phyloP scores from a whole-genome alignment of 2,329 filamentous ascomycete genomes.

The Aspergillus thermomutatus region DNA sequence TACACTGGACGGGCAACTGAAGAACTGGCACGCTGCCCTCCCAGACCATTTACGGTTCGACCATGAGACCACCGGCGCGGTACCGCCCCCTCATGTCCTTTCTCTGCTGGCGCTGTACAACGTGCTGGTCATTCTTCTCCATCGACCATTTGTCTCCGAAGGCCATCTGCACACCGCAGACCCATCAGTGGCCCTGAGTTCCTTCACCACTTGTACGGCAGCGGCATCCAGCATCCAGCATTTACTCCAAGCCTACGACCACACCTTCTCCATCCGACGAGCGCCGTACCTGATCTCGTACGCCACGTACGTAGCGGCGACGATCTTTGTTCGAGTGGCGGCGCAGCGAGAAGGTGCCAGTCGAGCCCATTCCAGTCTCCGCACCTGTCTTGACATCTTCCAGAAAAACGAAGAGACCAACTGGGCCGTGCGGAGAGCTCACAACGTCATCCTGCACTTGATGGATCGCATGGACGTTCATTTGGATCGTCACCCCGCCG shows the following conservation, averaged over 20 bases:
- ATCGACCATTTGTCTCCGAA: constrained; percentile 49
- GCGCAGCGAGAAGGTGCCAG: constrained; percentile 43
- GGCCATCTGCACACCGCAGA: constrained; percentile 42
- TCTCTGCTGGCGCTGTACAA: constrained; percentile 50
- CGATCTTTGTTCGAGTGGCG: constrained; percentile 51
- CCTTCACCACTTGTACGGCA: constrained; percentile 45
- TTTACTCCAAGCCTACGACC: constrained; percentile 45
- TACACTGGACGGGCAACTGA: constrained; percentile 42
- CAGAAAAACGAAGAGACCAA: constrained; percentile 51
- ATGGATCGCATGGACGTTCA: constrained; percentile 45
- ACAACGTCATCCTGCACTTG: constrained; percentile 44
- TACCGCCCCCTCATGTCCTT: constrained; percentile 46
- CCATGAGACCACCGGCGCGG: constrained; percentile 20
- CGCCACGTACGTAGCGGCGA: constrained; percentile 54
- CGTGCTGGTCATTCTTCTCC: constrained; percentile 51
- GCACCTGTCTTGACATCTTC: constrained; percentile 47
- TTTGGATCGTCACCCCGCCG: neutral
- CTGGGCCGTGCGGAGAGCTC: constrained; percentile 47
- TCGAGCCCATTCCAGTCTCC: constrained; percentile 39
- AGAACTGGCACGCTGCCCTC: constrained; percentile 41
- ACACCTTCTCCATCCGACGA: constrained; percentile 43
- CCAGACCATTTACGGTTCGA: constrained; percentile 44
- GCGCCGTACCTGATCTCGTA: constrained; percentile 54
- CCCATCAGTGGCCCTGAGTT: constrained; percentile 41
- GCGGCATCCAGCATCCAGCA: constrained; percentile 47